Evolutionary conservation across 176 grass and related monocot genomes (phyloP).

Genomic region (Eremochloa ophiuroides): DNA sequence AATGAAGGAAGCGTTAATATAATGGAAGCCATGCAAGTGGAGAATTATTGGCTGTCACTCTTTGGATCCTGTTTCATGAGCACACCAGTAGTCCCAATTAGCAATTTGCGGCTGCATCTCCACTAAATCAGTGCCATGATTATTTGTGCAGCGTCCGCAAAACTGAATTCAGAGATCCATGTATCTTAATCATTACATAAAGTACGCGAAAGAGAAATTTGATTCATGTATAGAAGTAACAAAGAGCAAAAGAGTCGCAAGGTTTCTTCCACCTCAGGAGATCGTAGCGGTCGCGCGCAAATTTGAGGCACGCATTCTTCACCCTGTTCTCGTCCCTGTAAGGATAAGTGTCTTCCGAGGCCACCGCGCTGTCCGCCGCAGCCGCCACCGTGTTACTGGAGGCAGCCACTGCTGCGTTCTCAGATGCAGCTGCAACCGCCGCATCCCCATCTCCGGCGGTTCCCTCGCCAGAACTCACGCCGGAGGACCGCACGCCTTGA

Average conservation of each 20-base stretch:
- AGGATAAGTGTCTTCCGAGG: neutral
- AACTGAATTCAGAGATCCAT: neutral
- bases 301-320: constrained; percentile 95
- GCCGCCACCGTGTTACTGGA: neutral
- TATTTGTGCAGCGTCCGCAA: neutral
- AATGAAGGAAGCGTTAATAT: neutral
- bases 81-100: neutral
- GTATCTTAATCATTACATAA: neutral
- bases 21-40: neutral
- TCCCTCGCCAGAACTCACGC: neutral
- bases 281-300: constrained; percentile 77
- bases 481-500: neutral
- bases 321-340: constrained; percentile 47
- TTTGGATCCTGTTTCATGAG: neutral
- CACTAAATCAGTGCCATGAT: neutral
- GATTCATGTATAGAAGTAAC: neutral
- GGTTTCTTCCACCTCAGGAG: constrained; percentile 48
- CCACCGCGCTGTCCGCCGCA: neutral
- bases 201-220: neutral
- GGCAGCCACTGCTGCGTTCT: neutral
- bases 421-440: neutral
- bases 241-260: neutral
- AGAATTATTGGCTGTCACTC: neutral
- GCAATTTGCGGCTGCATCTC: neutral
- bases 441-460: constrained; percentile 12